phyloP scores from a whole-genome alignment of 768 basidiomycete species.

The Xerocomus brunneocitrinus region DNA sequence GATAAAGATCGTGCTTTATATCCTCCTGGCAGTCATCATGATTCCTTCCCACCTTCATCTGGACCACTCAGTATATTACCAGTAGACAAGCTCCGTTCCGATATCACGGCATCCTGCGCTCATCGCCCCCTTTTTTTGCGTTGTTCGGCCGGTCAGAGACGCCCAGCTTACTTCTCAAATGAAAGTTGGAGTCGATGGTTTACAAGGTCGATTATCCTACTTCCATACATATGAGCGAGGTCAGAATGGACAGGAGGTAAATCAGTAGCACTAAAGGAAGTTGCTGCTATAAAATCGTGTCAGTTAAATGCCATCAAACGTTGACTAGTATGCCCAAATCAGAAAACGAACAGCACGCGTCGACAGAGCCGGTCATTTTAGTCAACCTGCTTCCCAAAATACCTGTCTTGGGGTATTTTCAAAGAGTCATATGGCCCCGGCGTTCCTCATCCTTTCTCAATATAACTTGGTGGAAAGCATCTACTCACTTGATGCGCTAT shows the following conservation, averaged over 20 bases:
- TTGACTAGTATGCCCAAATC: constrained; percentile 4
- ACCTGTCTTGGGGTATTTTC: constrained; percentile 23
- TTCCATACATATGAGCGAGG: no score
- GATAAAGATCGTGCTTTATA: not conserved
- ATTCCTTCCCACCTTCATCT: not conserved
- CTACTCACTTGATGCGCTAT: constrained; percentile 11
- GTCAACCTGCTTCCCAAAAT: constrained; percentile 25
- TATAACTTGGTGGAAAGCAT: not conserved
- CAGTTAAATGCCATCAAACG: constrained; percentile 1
- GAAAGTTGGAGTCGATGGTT: no score
- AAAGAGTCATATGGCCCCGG: constrained; percentile 89
- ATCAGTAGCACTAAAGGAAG: not conserved
- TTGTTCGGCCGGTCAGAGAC: no score
- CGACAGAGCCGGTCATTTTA: constrained; percentile 14
- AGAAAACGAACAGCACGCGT: constrained; percentile 17
- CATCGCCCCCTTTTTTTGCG: no score
- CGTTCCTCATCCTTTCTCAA: constrained; percentile 41
- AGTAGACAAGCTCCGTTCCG: constrained; percentile 1
- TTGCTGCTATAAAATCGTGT: not conserved
- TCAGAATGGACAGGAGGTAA: no score
- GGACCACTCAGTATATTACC: no score
- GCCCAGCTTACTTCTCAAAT: no score
- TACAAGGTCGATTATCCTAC: no score
- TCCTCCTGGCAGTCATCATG: not conserved
- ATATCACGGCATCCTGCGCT: not conserved